Conservation (phyloP, 495 filamentous ascomycete species). For the Bathelium albidoporum region DNA sequence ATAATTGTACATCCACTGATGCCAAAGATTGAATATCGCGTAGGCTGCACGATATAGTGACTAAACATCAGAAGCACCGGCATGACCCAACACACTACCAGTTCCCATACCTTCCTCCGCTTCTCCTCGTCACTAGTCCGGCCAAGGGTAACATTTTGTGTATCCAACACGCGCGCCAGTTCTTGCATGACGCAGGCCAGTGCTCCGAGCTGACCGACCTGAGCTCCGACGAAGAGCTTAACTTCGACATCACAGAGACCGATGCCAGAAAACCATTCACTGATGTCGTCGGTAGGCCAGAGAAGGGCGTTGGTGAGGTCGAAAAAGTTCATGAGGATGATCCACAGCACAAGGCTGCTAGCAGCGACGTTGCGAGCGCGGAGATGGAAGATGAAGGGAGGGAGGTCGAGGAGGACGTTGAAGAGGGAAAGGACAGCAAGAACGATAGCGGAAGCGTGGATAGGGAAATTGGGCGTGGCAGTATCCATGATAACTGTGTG, state of each 20-base stretch:
- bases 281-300: constrained; percentile 65
- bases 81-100: constrained; percentile 56
- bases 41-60: constrained; percentile 58
- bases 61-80: constrained; percentile 56
- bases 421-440: constrained; percentile 44
- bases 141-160: constrained; percentile 46
- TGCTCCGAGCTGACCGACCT: constrained; percentile 52
- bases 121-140: constrained; percentile 43
- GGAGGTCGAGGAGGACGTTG: constrained; percentile 46
- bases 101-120: constrained; percentile 46
- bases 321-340: constrained; percentile 53
- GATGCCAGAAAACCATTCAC: constrained; percentile 58
- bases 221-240: constrained; percentile 54
- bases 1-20: constrained; percentile 61
- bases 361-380: constrained; percentile 53
- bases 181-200: constrained; percentile 62
- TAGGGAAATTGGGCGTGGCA: neutral
- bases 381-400: constrained; percentile 45
- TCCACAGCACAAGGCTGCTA: constrained; percentile 52
- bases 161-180: constrained; percentile 59
- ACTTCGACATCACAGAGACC: constrained; percentile 77
- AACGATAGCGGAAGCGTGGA: constrained; percentile 20
- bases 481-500: neutral
- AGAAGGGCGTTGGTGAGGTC: constrained; percentile 68
- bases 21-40: constrained; percentile 62